Percentiles rank a stretch among this genome's conserved stretches.
Evolutionary conservation across 148 eudicot genomes (phyloP).

Genomic region (Heliosperma pusillum): DNA sequence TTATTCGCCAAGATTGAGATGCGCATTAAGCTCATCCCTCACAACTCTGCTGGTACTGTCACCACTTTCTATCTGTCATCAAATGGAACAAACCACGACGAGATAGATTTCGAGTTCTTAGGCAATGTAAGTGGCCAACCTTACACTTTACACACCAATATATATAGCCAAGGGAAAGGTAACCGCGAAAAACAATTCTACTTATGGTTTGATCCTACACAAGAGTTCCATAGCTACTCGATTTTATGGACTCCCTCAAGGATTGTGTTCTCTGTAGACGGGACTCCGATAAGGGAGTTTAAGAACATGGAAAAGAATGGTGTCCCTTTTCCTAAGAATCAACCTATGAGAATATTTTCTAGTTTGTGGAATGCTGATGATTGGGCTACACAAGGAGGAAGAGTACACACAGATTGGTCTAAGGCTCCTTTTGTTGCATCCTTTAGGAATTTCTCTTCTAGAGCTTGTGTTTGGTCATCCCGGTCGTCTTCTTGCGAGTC

Average conservation of each 20-base stretch:
- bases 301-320: conserved; percentile 36
- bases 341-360: conserved; percentile 42
- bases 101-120: conserved; percentile 46
- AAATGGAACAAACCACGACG: conserved; percentile 30
- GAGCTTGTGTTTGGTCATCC: conserved; percentile 36
- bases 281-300: conserved; percentile 31
- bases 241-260: conserved; percentile 38
- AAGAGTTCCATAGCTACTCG: conserved; percentile 38
- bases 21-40: conserved; percentile 33
- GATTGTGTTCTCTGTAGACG: conserved; percentile 38
- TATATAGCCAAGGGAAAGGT: conserved; percentile 36
- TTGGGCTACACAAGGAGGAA: conserved; percentile 50
- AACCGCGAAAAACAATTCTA: conserved; percentile 40
- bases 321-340: conserved; percentile 35
- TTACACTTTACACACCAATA: conserved; percentile 42
- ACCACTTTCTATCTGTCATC: conserved; percentile 42
- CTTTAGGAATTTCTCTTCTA: conserved; percentile 31
- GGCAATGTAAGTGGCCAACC: conserved; percentile 43
- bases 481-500: conserved; percentile 32
- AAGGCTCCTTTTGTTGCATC: conserved; percentile 43
- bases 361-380: conserved; percentile 50
- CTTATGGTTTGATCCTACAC: conserved; percentile 43
- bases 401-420: conserved; percentile 37
- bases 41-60: conserved; percentile 45
- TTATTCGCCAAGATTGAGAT: conserved; percentile 38